Conservation (phyloP, 352 stramenopile species). For the Pythium volutum region DNA sequence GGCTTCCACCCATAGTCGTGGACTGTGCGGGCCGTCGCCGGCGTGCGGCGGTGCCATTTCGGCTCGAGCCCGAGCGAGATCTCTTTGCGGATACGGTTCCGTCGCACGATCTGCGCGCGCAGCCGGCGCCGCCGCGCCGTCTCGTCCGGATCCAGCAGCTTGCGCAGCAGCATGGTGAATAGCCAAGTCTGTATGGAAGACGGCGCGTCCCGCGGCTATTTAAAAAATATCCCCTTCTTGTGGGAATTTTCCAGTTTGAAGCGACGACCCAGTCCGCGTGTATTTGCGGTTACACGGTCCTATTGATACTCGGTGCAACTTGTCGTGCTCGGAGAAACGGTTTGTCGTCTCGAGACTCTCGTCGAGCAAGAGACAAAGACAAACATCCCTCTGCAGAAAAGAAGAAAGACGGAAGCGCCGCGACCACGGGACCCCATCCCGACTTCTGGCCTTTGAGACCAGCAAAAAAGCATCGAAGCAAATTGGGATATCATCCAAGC, state of each 20-base stretch:
- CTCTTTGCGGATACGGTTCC: conserved; percentile 62
- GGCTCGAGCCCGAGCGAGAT: conserved; percentile 42
- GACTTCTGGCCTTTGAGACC: background rate
- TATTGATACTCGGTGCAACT: no score
- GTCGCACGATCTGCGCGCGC: conserved; percentile 51
- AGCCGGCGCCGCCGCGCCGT: conserved; percentile 36
- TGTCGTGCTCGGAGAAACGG: conserved; percentile 11
- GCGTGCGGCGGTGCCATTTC: conserved; percentile 26
- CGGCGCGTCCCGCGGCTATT: no score
- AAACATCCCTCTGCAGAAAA: background rate
- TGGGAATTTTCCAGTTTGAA: no score
- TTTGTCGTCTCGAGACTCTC: conserved; percentile 7
- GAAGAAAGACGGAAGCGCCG: conserved; percentile 8
- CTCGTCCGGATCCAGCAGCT: conserved; percentile 54
- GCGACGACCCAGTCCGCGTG: no score
- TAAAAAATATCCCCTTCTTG: no score
- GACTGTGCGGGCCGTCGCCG: conserved; percentile 14
- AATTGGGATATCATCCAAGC: background rate
- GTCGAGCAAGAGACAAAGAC: background rate
- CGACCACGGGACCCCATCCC: background rate
- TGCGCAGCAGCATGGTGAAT: conserved; percentile 49
- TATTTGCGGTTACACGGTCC: conserved; percentile 5
- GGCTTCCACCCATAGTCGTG: conserved; percentile 30
- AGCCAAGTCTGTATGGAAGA: no score
- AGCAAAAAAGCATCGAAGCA: background rate